Base-by-base conservation (phyloP, 176 grass and related monocot species). In the Dactylis glomerata region DNA sequence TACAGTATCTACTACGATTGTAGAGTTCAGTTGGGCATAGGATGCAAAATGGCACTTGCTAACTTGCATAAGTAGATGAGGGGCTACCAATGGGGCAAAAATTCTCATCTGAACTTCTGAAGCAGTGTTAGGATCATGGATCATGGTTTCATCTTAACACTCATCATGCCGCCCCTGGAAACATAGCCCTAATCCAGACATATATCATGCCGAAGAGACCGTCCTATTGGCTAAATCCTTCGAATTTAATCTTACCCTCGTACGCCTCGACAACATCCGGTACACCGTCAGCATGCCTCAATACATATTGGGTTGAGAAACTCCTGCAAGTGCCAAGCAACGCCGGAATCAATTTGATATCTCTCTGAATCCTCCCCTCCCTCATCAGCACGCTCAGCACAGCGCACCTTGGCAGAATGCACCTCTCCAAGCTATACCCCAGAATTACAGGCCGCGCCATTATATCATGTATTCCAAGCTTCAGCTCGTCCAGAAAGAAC, bases 371-470 rank as follows among this genome's bases (percentile, higher is more conserved):
- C 77, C 75, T 82, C 56, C 91, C 88, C 64, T 90, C 68, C 45
- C 56, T 85, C 68, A 79, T 85, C 77, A 93, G 37, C 0, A 93
- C 15, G 8, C 67, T 88, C 34, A 93, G 22, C 56, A 90, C 91
- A 0, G 88, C 67, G 3, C 87, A 90, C 56, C 59, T 89, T 31
- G 88, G 91, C 34, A 85, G 30, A 47, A 82, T 83, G 32, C 16
- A 75, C 81, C 86, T 93, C 62, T 93, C 81, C 56, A 90, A 17
- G 77, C 91, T 93, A 52, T 69, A 63, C 4, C 1, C 10, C 4
- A 93, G 13, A 73, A 73, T 0, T 38, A 81, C 68, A 31, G 91
- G 91, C 1, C 3, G 10, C 10, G 5, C 10, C 23, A 85, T 73
- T 15, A 88, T 11, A 15, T 82, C 81, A 5, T 4, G 5, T 30